phyloP scores from a whole-genome alignment of 2,329 filamentous ascomycete genomes.

The Diaporthe longicolla region DNA sequence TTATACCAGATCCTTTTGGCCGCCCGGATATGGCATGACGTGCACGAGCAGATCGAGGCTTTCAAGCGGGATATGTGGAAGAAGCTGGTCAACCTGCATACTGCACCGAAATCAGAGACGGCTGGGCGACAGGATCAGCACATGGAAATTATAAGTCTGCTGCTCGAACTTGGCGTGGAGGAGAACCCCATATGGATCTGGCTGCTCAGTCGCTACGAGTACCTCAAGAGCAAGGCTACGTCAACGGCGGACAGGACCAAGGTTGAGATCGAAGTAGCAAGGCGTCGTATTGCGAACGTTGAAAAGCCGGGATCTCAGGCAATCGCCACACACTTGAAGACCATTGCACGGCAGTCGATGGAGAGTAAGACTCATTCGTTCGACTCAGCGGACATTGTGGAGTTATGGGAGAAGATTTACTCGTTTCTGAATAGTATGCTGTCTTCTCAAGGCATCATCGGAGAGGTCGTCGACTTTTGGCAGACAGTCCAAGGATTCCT shows the following conservation, averaged over 20 bases:
- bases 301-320: conserved; percentile 79
- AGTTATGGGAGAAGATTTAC: conserved; percentile 93
- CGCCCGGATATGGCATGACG: conserved; percentile 94
- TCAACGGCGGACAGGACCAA: conserved; percentile 86
- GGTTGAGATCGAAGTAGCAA: conserved; percentile 91
- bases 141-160: conserved; percentile 89
- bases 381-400: conserved; percentile 86
- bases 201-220: conserved; percentile 90
- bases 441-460: conserved; percentile 84
- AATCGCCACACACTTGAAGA: conserved; percentile 82
- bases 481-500: conserved; percentile 92
- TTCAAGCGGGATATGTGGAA: conserved; percentile 95
- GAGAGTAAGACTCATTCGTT: conserved; percentile 74
- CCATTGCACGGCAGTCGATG: conserved; percentile 76
- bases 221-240: conserved; percentile 88
- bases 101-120: conserved; percentile 64
- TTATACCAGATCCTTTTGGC: conserved; percentile 90
- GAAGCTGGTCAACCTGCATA: conserved; percentile 78
- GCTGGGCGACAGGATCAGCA: conserved; percentile 80
- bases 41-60: conserved; percentile 85
- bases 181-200: conserved; percentile 98
- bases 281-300: conserved; percentile 81
- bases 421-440: conserved; percentile 81
- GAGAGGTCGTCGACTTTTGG: conserved; percentile 95
- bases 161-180: conserved; percentile 94